Evolutionary conservation across 495 filamentous ascomycete genomes (phyloP).

Genomic region (Trichocladium antarcticum): DNA sequence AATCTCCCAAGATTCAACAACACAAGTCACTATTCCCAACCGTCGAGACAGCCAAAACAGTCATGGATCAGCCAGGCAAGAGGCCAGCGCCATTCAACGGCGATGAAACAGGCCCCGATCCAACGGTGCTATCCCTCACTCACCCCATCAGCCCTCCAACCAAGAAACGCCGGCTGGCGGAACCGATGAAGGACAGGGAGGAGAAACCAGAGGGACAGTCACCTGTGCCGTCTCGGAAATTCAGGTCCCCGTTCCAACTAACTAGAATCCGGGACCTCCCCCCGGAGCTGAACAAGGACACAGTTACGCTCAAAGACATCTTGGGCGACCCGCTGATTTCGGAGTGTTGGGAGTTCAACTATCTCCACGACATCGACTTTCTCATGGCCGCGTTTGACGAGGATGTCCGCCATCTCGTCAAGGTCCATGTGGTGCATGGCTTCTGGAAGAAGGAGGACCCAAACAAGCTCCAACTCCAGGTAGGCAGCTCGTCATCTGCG

Average conservation of each 20-base stretch:
- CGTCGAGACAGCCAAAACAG: neutral
- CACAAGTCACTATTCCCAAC: neutral
- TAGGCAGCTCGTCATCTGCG: constrained; percentile 24
- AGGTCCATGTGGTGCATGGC: constrained; percentile 72
- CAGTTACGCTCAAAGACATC: constrained; percentile 57
- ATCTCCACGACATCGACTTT: constrained; percentile 71
- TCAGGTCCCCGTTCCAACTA: constrained; percentile 60
- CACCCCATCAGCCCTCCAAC: constrained; percentile 34
- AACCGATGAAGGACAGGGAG: neutral
- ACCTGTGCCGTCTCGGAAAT: neutral
- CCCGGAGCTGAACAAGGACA: constrained; percentile 49
- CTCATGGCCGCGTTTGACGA: constrained; percentile 51
- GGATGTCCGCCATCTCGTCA: constrained; percentile 52
- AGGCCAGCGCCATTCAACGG: neutral
- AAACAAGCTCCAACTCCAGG: constrained; percentile 49
- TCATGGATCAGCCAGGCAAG: constrained; percentile 13
- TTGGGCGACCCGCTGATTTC: constrained; percentile 71
- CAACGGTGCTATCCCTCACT: constrained; percentile 22
- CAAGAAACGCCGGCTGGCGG: constrained; percentile 22
- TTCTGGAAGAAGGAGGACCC: constrained; percentile 71
- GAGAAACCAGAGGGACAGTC: neutral
- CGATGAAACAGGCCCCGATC: neutral
- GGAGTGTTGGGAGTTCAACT: constrained; percentile 89
- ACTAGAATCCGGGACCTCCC: constrained; percentile 59
- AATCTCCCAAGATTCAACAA: neutral